Evolutionary conservation across 2,329 filamentous ascomycete species (phyloP).

Genomic region (Dothistroma pini): DNA sequence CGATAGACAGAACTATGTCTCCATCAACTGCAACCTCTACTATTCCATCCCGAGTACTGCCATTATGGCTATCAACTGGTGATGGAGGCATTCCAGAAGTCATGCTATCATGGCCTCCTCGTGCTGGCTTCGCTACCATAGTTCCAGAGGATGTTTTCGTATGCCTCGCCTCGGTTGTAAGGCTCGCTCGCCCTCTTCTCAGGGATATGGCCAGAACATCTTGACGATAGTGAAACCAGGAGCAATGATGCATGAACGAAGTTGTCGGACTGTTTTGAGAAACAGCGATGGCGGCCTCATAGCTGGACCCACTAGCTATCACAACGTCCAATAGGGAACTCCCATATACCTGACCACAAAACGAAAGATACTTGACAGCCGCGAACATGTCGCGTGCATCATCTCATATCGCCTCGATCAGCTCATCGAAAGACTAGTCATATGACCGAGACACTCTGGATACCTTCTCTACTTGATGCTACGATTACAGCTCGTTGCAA

Average conservation of each 20-base stretch:
- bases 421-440: not conserved
- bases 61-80: not conserved
- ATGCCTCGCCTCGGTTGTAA: not conserved
- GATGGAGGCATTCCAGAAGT: not conserved
- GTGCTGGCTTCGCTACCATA: not conserved
- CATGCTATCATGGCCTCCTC: not conserved
- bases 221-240: constrained; percentile 13
- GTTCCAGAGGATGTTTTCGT: not conserved
- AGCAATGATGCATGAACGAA: not conserved
- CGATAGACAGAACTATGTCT: constrained; percentile 63
- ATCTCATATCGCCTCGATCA: not conserved
- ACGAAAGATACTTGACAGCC: not conserved
- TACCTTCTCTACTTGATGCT: not conserved
- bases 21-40: constrained; percentile 56
- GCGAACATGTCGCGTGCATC: not conserved
- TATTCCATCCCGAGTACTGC: constrained; percentile 24
- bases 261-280: not conserved
- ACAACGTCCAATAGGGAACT: not conserved
- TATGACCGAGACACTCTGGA: not conserved
- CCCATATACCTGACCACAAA: not conserved
- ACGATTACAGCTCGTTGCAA: not conserved
- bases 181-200: constrained; percentile 22
- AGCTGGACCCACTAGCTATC: not conserved
- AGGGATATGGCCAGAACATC: constrained; percentile 53
- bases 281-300: not conserved